Evolutionary conservation across 495 filamentous ascomycete species (phyloP).

Genomic region (Penicillium canariense): DNA sequence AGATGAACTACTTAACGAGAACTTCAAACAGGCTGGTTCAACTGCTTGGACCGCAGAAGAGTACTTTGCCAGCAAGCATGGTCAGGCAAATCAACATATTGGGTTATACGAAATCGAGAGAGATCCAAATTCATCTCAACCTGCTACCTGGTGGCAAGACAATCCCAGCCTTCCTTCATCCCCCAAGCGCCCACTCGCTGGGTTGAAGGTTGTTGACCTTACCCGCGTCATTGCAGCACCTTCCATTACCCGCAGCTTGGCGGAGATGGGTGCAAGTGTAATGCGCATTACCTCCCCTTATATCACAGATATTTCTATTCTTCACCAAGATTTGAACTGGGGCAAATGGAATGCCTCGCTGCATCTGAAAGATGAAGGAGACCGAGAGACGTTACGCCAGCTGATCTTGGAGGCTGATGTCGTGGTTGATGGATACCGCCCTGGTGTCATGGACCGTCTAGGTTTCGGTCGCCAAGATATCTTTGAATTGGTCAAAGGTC

Average conservation of each 20-base stretch:
- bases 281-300: conserved; percentile 56
- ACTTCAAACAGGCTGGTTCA: no score
- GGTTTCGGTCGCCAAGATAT: conserved; percentile 48
- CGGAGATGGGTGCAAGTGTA: conserved; percentile 54
- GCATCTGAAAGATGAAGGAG: conserved; percentile 46
- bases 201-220: conserved; percentile 50
- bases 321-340: conserved; percentile 52
- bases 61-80: no score
- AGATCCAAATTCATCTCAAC: no score
- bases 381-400: conserved; percentile 34
- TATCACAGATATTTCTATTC: conserved; percentile 45
- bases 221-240: conserved; percentile 51
- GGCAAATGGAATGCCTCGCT: conserved; percentile 55
- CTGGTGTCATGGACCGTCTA: conserved; percentile 46
- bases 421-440: conserved; percentile 57
- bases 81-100: no score
- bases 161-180: no score
- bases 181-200: conserved; percentile 5
- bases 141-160: no score
- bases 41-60: no score
- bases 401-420: conserved; percentile 55
- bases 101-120: no score
- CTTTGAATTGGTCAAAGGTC: conserved; percentile 35
- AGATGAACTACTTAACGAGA: no score
- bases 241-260: conserved; percentile 53